Evolutionary conservation across 2,329 filamentous ascomycete species (phyloP), one percentile per base, ranked within the genome.

Genomic region (Acephala macrosclerotiorum): DNA sequence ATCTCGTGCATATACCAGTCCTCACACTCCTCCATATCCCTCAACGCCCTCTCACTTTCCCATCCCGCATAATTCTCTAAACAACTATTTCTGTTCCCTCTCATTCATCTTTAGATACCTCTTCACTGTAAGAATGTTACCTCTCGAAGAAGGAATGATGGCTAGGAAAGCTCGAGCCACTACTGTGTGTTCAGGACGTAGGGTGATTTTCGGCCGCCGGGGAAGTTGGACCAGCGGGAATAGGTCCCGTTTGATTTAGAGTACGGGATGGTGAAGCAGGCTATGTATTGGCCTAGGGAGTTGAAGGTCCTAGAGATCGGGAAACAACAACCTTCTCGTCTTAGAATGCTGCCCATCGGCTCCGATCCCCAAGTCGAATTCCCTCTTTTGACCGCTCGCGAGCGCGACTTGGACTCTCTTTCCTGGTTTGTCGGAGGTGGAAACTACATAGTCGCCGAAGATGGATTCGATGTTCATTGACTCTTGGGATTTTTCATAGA

Each of bases 311-410:
- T 40, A 65, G 75, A 64, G 45, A 16, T 71, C 59, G 1, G 63
- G 61, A 67, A 75, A 71, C 14, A 63, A 36, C 49, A 79, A 76
- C 57, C 73, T 78, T n/a, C 85, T 78, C 0, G 80, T 82, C 25
- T 78, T 80, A 0, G 85, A 88, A 3, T 80, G 76, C 59, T 84
- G 80, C 0, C 87, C 87, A 66, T 89, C 86, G 5, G 85, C 85
- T 2, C 81, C 85, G 36, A 88, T 80, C 0, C 88, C 67, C 0
- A 88, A 72, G 70, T 88, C 85, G 59, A 79, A 88, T 0, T 68
- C 71, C 4, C 78, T 77, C 0, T 70, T 75, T 14, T 72, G 72
- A 1, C 83, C 83, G 61, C 84, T 77, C 0, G 76, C 77, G 61
- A 88, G 79, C 1, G 63, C 63, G 0, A 82, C 82, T 4, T 74